Conservation (phyloP, 306 rosid species). For the Calophaca sinica region DNA sequence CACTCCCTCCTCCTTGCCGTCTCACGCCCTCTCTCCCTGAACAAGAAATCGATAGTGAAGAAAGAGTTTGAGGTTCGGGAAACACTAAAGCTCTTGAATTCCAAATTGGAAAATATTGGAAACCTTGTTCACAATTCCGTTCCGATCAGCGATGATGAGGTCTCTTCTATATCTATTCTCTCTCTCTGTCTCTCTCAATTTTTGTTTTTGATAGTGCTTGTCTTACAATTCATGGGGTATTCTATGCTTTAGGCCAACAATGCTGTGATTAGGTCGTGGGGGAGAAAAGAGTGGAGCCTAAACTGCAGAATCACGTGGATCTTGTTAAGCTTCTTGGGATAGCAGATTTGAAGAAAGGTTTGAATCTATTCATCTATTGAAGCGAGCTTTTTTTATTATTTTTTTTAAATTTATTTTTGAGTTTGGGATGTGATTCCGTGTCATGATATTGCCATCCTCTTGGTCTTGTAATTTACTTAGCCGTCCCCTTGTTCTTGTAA, state of each 20-base stretch:
- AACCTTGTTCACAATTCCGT: slow-evolving; percentile 93
- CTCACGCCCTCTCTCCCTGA: background rate
- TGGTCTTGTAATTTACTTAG: background rate
- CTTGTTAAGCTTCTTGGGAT: slow-evolving; percentile 83
- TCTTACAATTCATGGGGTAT: background rate
- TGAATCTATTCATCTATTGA: background rate
- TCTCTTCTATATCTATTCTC: slow-evolving; percentile 18
- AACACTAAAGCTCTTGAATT: slow-evolving; percentile 56
- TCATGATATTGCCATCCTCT: background rate
- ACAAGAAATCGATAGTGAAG: slow-evolving; percentile 62
- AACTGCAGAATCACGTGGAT: slow-evolving; percentile 86
- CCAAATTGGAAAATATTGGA: slow-evolving; percentile 77
- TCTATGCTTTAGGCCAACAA: slow-evolving; percentile 67
- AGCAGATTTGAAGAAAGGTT: slow-evolving; percentile 81
- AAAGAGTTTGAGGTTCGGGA: slow-evolving; percentile 85
- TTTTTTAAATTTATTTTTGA: background rate
- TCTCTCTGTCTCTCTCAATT: background rate
- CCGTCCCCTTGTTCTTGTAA: background rate
- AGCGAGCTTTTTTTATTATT: background rate
- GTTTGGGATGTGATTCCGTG: background rate
- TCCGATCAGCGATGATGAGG: slow-evolving; percentile 79
- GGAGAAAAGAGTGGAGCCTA: slow-evolving; percentile 79
- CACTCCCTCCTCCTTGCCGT: no score
- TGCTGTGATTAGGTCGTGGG: slow-evolving; percentile 81
- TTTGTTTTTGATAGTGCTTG: background rate